Base-by-base conservation (phyloP, 108 stramenopile species). In the Skeletonema grethae region DNA sequence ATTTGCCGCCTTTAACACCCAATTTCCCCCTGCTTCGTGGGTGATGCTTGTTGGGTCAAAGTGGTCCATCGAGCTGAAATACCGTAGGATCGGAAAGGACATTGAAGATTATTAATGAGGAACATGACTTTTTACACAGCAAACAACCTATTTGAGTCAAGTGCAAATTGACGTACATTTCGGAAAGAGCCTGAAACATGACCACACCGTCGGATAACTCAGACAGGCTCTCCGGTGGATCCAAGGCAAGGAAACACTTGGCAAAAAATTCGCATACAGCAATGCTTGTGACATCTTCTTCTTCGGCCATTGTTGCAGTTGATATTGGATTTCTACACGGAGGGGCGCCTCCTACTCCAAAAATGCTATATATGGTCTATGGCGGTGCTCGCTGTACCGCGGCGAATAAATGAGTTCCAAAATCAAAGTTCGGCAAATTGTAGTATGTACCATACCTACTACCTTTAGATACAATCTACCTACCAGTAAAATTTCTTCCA, bases 11-110 rank as follows among this genome's bases (percentile, higher is more conserved):
- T 92, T 95, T 39, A 95, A 72, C 9, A 88, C 91, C 94, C 94
- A 95, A 62, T 95, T 95, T 50, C 84, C 84, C 46, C 93, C 90
- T 46, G 90, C 69, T 61, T 95, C 85, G 67, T 90, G 90, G 64
- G 87, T 86, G 74, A 95, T 91, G 18, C 90, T 88, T 25, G 94
- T 89, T 15, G 94, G 87, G 79, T 95, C 91, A 82, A 95, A 95
- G 62, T 90, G 79, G 30, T 88, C 86, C 45, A 65, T 36, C 75
- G 91, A 72, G 77, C 89, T 82, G 1, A 15, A 55, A 9, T 2
- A 50, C 56, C 56, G 18, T 9, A 16, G 41, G 28, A 8, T n/a
- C 35, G 29, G 74, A 22, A 31, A 10, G 56, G 7, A 30, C n/a
- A n/a, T n/a, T 5, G 15, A 34, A 0, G 25, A 28, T 28, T 28